These are phyloP conservation scores for Suillus ampliporus DNA, from an alignment of 768 basidiomycete species.

Conservation along the genomic window DNA sequence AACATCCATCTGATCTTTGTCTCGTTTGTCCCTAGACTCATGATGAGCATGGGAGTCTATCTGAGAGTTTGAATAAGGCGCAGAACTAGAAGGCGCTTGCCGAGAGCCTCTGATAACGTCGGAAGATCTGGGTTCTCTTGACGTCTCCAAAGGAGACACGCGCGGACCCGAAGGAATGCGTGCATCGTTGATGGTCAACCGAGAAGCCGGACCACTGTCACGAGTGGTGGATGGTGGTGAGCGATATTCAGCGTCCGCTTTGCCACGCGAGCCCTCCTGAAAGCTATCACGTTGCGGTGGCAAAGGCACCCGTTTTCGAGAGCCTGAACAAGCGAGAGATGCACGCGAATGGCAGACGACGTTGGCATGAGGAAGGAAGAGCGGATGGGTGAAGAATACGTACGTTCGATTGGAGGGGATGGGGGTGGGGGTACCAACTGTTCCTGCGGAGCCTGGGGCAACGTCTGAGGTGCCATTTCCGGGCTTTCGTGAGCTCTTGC, in stretches of 20 bases:
- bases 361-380: slow-evolving; percentile 34
- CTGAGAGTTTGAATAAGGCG: neutral
- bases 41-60: slow-evolving; percentile 20
- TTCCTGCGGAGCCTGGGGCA: slow-evolving; percentile 12
- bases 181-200: slow-evolving; percentile 5
- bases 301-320: slow-evolving; percentile 43
- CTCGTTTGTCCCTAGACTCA: slow-evolving; percentile 29
- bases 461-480: neutral
- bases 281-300: slow-evolving; percentile 42
- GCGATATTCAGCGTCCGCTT: neutral
- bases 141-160: slow-evolving; percentile 3
- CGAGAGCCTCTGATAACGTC: slow-evolving; percentile 7
- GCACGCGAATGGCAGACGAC: slow-evolving; percentile 28
- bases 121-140: slow-evolving; percentile 9
- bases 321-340: slow-evolving; percentile 29
- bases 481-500: slow-evolving; percentile 11
- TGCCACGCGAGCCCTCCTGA: slow-evolving; percentile 26
- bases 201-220: slow-evolving; percentile 10
- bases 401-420: slow-evolving; percentile 41
- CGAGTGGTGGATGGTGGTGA: slow-evolving; percentile 16
- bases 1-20: slow-evolving; percentile 31
- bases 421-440: slow-evolving; percentile 23
- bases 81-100: slow-evolving; percentile 12
- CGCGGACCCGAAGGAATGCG: slow-evolving; percentile 15
- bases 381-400: slow-evolving; percentile 39